These are phyloP conservation scores for Talaromyces sp. DNA, from an alignment of 2,329 filamentous ascomycete species.

Conservation along the genomic window DNA sequence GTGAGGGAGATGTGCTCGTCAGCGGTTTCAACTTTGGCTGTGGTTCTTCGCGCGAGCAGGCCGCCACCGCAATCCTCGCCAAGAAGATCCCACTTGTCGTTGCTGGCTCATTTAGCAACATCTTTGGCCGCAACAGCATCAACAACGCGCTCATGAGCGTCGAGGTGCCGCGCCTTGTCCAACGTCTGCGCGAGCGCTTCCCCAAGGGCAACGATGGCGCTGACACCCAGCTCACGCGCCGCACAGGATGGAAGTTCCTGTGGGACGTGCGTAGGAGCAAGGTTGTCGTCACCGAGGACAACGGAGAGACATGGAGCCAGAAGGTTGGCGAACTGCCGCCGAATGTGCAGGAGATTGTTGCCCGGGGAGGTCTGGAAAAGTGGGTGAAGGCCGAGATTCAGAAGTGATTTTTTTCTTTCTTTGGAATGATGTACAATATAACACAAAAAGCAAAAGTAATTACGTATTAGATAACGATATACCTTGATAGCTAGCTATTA, in stretches of 20 bases:
- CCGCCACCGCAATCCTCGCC: conserved; percentile 79
- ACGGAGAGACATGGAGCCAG: conserved; percentile 66
- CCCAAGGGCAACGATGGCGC: conserved; percentile 15
- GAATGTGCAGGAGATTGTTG: conserved; percentile 83
- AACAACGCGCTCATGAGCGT: conserved; percentile 39
- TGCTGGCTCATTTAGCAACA: not conserved
- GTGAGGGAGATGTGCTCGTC: conserved; percentile 69
- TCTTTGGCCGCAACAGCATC: conserved; percentile 19
- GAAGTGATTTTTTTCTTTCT: not conserved
- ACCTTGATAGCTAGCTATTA: not conserved
- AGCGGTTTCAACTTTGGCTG: conserved; percentile 62
- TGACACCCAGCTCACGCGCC: conserved; percentile 49
- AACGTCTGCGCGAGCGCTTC: conserved; percentile 30
- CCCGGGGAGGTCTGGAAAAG: conserved; percentile 69
- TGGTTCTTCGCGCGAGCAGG: conserved; percentile 48
- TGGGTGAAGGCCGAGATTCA: conserved; percentile 72
- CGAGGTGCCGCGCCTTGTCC: conserved; percentile 32
- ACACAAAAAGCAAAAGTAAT: not conserved
- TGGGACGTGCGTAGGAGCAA: conserved; percentile 74
- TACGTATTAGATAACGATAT: not conserved
- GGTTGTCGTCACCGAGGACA: conserved; percentile 65
- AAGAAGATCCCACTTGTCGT: conserved; percentile 61
- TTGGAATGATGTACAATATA: not conserved
- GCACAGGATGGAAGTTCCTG: conserved; percentile 76
- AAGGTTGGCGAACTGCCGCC: conserved; percentile 78